Conservation (phyloP, 371 early-diverging fungal species). For the Blyttiomyces sp. region DNA sequence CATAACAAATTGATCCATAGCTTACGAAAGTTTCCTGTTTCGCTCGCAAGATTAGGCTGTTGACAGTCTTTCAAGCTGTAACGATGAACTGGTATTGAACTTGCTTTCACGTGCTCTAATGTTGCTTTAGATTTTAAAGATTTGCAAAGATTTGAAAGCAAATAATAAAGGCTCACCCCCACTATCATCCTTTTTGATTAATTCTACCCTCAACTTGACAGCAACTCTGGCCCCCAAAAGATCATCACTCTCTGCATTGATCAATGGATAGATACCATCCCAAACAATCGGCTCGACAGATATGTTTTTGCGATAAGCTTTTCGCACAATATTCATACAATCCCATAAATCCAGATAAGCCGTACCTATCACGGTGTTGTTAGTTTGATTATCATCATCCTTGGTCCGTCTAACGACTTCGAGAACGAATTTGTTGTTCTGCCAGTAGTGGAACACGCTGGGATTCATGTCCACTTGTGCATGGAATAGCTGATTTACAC, state of each 20-base stretch:
- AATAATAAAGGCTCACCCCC: not conserved
- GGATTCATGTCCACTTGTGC: no score
- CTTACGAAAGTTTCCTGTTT: no score
- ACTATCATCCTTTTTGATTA: not conserved
- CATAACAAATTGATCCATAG: no score
- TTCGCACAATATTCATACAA: conserved; percentile 2
- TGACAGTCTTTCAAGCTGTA: no score
- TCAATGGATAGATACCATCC: conserved; percentile 14
- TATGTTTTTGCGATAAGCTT: not conserved
- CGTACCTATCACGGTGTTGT: conserved; percentile 10
- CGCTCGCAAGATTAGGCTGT: no score
- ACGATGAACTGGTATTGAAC: not conserved
- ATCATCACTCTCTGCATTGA: conserved; percentile 14
- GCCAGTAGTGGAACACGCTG: no score
- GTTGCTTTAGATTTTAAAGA: not conserved
- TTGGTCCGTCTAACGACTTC: not conserved
- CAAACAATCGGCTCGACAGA: not conserved
- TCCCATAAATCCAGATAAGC: conserved; percentile 24
- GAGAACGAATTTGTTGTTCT: not conserved
- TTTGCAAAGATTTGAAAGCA: not conserved
- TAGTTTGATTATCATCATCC: no score
- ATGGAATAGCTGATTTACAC: no score
- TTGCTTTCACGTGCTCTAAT: not conserved
- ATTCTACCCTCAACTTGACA: not conserved
- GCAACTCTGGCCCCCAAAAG: conserved; percentile 5